Percentiles rank a stretch among this genome's conserved stretches.
Conservation (phyloP, 345 rosid genomes). For the Nasturtium officinale region DNA sequence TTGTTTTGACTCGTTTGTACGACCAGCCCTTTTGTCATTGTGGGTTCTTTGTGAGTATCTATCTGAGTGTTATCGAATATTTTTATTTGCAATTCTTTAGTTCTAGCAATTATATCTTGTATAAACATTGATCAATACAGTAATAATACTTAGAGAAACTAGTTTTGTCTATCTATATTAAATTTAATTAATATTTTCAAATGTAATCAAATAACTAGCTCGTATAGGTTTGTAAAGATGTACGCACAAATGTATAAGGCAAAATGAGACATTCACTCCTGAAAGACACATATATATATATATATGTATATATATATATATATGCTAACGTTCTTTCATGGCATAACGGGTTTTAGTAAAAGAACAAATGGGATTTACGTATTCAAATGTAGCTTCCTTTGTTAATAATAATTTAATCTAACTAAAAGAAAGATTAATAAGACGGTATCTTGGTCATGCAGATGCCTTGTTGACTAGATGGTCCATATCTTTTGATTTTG, state of each 20-base stretch:
- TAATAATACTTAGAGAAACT: neutral
- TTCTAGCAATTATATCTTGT: neutral
- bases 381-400: neutral
- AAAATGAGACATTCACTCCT: neutral
- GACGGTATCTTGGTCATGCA: neutral
- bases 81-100: neutral
- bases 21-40: neutral
- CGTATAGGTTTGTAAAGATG: neutral
- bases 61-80: neutral
- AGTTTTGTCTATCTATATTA: neutral
- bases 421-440: neutral
- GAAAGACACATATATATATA: too few species aligned
- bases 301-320: too few species aligned
- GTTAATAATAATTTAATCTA: neutral
- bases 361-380: neutral
- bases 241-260: neutral
- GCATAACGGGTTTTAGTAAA: neutral
- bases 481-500: neutral
- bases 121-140: neutral
- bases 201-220: neutral
- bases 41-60: neutral
- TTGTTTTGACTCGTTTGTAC: neutral
- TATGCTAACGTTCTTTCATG: neutral
- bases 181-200: neutral
- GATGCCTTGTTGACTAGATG: slow-evolving; percentile 19